These are phyloP conservation scores for Passiflora organensis DNA, from an alignment of 345 rosid genomes.

Conservation along the genomic window DNA sequence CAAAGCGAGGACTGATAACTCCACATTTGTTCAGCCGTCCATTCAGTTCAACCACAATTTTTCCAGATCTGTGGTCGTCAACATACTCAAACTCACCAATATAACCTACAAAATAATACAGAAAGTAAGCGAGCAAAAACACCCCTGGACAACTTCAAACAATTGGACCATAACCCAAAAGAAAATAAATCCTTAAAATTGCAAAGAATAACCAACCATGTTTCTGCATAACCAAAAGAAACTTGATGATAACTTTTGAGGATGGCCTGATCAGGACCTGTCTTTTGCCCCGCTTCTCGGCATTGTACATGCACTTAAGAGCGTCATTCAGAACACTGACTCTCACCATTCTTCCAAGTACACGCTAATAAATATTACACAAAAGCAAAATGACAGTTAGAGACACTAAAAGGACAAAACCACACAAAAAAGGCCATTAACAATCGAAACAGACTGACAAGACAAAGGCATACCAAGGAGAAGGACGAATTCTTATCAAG, in stretches of 20 bases:
- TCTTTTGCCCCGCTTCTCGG: conserved; percentile 75
- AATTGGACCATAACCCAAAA: too few species aligned
- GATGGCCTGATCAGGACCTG: conserved; percentile 90
- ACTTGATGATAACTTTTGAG: conserved; percentile 75
- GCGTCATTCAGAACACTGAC: conserved; percentile 81
- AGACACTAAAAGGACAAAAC: too few species aligned
- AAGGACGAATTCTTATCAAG: too few species aligned
- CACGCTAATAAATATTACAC: neutral
- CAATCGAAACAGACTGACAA: too few species aligned
- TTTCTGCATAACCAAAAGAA: conserved; percentile 78
- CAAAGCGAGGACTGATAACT: conserved; percentile 79
- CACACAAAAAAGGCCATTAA: too few species aligned
- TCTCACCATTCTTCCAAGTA: conserved; percentile 49
- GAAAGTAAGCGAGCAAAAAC: neutral
- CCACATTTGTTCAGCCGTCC: conserved; percentile 82
- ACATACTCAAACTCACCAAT: conserved; percentile 80
- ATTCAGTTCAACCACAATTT: conserved; percentile 71
- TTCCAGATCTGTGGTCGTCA: conserved; percentile 81
- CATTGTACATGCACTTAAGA: conserved; percentile 76
- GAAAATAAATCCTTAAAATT: neutral
- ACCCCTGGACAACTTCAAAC: too few species aligned
- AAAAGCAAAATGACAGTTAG: too few species aligned
- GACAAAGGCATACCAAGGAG: too few species aligned
- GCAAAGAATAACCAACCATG: conserved; percentile 40
- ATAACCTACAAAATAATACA: conserved; percentile 37